Evolutionary conservation across 441 rosid species (phyloP), one percentile per base, ranked within the genome.

Genomic region (Syzygium malaccense): DNA sequence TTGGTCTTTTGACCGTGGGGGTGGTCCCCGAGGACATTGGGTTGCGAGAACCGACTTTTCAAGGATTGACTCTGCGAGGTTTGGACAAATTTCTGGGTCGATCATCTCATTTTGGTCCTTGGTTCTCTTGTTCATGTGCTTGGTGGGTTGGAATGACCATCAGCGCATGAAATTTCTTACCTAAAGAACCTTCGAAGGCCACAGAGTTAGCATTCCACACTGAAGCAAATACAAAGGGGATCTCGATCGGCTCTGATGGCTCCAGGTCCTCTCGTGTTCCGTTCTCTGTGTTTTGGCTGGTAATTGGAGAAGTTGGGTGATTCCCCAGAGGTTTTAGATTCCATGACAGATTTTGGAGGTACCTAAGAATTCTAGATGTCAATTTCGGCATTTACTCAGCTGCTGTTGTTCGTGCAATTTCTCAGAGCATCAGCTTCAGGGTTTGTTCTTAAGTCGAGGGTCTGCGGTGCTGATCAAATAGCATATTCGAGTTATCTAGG

Each of bases 401-500:
- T 95, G 55, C 90, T 95, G 85, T 89, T 94, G 88, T 88, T 93
- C 88, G 60, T 93, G 78, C 94, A 91, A 86, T 92, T 90, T 53
- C 90, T 90, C 51, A 91, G 88, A 88, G 89, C 92, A 86, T 88
- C 86, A 86, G 94, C 94, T 86, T 91, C 93, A 53, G 88, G 92
- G 86, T 75, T 92, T 32, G 88, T 88, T 79, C 90, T 93, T 84
- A 91, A 94, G 84, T 93, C 94, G 5, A 94, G 89, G 90, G 90
- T 92, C 88, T 96, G 98, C 79, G 93, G 93, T 20, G 89, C 91
- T 64, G 95, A 93, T 91, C 95, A 88, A 87, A 90, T 97, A 28
- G 92, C 92, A 30, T 93, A 92, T 90, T 91, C 92, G 54, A 92
- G 88, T 88, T 88, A 87, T 57, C 64, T 90, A 51, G 95, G 93